phyloP scores from a whole-genome alignment of 768 basidiomycete species.

The Naganishia friedmannii region DNA sequence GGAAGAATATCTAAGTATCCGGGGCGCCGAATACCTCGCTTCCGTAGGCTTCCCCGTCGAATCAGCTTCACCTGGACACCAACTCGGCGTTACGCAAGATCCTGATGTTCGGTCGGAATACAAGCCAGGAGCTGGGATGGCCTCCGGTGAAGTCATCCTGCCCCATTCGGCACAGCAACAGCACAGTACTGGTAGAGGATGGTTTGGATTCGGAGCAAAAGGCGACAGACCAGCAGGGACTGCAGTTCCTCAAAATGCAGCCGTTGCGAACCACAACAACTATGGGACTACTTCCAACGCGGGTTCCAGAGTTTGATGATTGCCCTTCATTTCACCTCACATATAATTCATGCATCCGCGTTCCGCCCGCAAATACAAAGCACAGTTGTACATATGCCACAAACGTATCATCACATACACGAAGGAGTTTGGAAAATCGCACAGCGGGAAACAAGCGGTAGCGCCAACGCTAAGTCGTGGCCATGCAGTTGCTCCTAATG shows the following conservation, averaged over 20 bases:
- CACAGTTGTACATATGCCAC: not conserved
- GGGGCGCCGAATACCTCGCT: conserved; percentile 68
- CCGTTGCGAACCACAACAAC: not conserved
- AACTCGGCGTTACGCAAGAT: conserved; percentile 4
- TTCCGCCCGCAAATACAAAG: not conserved
- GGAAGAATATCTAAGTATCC: conserved; percentile 75
- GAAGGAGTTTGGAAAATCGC: no score
- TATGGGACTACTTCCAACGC: conserved; percentile 8
- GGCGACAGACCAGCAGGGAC: not conserved
- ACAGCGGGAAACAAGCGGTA: no score
- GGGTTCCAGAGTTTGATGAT: not conserved
- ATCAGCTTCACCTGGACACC: conserved; percentile 14
- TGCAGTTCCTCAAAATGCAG: not conserved
- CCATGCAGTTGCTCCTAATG: no score
- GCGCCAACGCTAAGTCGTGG: no score
- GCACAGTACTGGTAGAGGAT: conserved; percentile 21
- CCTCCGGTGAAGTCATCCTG: conserved; percentile 26
- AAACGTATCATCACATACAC: not conserved
- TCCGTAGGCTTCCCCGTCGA: conserved; percentile 32
- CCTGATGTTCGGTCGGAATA: conserved; percentile 13
- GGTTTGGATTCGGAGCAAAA: conserved; percentile 28
- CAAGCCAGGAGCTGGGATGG: conserved; percentile 30
- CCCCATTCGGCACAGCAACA: conserved; percentile 19
- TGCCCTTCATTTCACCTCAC: not conserved
- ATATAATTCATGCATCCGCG: not conserved